Conservation (phyloP, 345 rosid species). For the Corymbia maculata region DNA sequence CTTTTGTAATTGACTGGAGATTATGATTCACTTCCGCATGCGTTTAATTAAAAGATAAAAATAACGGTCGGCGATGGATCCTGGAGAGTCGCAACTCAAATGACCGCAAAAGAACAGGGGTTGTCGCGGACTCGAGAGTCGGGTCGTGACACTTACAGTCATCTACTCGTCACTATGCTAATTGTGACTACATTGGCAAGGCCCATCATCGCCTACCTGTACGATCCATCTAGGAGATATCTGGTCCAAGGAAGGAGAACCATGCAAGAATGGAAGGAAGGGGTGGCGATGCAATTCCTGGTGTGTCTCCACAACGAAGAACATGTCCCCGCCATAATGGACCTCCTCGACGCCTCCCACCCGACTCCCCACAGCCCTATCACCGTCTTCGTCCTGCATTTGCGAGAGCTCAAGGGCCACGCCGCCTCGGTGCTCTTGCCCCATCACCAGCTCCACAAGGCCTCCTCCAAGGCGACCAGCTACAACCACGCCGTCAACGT, state of each 20-base stretch:
- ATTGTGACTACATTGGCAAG: conserved; percentile 7
- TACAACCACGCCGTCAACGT: conserved; percentile 2
- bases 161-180: not conserved
- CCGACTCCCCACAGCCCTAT: conserved; percentile 4
- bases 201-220: conserved; percentile 4
- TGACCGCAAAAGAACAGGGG: no score
- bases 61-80: no score
- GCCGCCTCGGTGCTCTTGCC: conserved; percentile 8
- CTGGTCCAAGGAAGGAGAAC: conserved; percentile 8
- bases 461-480: not conserved
- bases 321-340: conserved; percentile 3
- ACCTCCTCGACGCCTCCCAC: conserved; percentile 19
- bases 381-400: conserved; percentile 8
- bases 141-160: no score
- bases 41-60: no score
- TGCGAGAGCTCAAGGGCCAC: conserved; percentile 18
- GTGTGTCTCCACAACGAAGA: conserved; percentile 17
- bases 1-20: no score
- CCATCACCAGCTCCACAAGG: not conserved
- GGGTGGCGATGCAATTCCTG: conserved; percentile 10
- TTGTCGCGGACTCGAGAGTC: no score
- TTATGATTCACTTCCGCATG: no score
- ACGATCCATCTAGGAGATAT: conserved; percentile 26
- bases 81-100: no score
- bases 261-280: conserved; percentile 1